Base-by-base conservation (phyloP, 495 filamentous ascomycete species). In the Hypoxylon intermedium region DNA sequence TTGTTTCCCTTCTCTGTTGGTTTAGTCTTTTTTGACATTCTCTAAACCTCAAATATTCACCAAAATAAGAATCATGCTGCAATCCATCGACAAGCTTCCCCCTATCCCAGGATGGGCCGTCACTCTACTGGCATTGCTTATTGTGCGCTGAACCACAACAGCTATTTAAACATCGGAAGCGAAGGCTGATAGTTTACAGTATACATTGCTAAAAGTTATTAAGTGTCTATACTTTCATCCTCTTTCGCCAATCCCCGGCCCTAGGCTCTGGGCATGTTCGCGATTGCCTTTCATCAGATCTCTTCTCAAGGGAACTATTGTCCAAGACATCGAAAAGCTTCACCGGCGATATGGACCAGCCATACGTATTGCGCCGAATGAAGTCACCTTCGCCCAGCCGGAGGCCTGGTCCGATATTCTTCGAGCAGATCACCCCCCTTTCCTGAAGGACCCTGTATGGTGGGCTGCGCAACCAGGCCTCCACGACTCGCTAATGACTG, bases 351-450 rank as follows among this genome's bases (percentile, higher is more conserved):
- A 81, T 30, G 83, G 84, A 5, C 77, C 79, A 15, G 72, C 86
- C 23, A 75, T 87, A 12, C 75, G 84, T 53, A 73, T 85, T 4
- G 79, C 76, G 0, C 84, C 83, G 0, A 77, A 81, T 20, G 83
- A 85, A 62, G 70, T 86, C 45, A 80, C 82, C 0, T 67, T 70
- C 43, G 51, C 55, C 2, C 67, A 65, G 11, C 55, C 60, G 9
- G 60, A 64, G 20, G 80, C 78, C 15, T 81, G 74, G 74, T 72
- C 73, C 61, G 74, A 81, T 34, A 85, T 33, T 85, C 24, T 81
- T 83, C 52, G 72, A 72, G 38, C 43, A 26, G 24, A 16, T n/a
- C n/a, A n/a, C n/a, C n/a, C n/a, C n/a, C n/a, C 43, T 46, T 62
- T 72, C 51, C 53, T 47, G 13, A 76, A 76, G 50, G 69, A 73